A percentile compares a stretch with the other conserved stretches of the same genome.
phyloP scores from a whole-genome alignment of 805 yeast species.

The Saccharomyces cerevisiae region DNA sequence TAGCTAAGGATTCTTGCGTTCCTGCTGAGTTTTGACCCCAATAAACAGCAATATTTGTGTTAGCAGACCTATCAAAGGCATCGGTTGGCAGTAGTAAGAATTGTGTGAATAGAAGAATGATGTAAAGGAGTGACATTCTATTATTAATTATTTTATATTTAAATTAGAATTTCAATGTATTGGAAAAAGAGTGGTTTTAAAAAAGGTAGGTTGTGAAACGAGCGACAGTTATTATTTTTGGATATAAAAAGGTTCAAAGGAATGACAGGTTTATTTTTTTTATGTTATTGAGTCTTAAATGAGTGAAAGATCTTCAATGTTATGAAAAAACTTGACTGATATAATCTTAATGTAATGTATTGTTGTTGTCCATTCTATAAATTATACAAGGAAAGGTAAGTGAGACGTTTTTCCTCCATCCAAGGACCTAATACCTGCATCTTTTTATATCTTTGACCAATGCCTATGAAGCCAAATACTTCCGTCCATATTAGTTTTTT shows the following conservation, averaged over 20 bases:
- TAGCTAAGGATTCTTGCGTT: slow-evolving; percentile 35
- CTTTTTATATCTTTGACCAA: neutral
- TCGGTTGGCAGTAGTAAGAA: neutral
- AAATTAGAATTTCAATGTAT: neutral
- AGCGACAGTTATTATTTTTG: neutral
- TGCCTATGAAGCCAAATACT: neutral
- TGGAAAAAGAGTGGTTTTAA: neutral
- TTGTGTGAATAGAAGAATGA: neutral
- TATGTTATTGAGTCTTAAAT: neutral
- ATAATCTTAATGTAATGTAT: neutral
- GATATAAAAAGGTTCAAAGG: neutral
- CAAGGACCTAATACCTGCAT: neutral
- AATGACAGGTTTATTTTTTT: neutral
- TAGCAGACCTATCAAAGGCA: slow-evolving; percentile 34
- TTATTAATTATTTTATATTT: neutral
- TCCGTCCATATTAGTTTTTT: neutral
- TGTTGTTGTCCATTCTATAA: neutral
- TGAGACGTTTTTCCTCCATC: neutral
- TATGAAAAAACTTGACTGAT: neutral
- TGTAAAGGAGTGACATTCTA: neutral
- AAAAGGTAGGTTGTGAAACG: neutral
- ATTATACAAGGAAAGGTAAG: neutral
- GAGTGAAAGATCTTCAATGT: neutral
- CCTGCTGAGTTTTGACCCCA: slow-evolving; percentile 90
- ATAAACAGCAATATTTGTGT: slow-evolving; percentile 63